These are phyloP conservation scores for Trapa incisa DNA, from an alignment of 345 rosid genomes.

Conservation along the genomic window DNA sequence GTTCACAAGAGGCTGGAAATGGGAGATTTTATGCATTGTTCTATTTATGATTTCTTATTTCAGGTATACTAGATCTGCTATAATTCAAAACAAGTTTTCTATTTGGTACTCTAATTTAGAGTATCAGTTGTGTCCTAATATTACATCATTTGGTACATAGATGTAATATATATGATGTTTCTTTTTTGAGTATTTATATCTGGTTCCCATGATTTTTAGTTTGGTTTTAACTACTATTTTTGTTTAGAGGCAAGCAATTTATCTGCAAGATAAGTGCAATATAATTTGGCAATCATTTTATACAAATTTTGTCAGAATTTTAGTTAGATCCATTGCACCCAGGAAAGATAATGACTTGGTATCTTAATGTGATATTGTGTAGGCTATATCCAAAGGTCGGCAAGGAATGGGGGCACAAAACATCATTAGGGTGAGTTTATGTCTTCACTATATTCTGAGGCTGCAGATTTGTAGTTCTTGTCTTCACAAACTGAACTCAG, in stretches of 20 bases:
- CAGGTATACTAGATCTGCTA: not conserved
- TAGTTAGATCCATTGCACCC: not conserved
- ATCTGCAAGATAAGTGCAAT: not conserved
- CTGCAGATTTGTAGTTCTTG: not conserved
- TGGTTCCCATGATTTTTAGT: not conserved
- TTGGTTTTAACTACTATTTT: not conserved
- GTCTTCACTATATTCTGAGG: not conserved
- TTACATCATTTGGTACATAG: not conserved
- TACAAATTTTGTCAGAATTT: not conserved
- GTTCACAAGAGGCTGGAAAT: no score
- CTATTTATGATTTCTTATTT: not conserved
- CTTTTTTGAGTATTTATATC: not conserved
- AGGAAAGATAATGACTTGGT: not conserved
- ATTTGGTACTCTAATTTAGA: not conserved
- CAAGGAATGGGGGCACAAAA: slow-evolving; percentile 95
- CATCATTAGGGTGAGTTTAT: slow-evolving; percentile 36
- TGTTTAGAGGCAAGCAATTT: not conserved
- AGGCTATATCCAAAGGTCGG: slow-evolving; percentile 74
- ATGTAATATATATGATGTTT: not conserved
- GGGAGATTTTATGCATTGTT: no score
- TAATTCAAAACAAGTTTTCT: no score
- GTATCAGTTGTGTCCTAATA: not conserved
- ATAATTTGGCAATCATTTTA: not conserved
- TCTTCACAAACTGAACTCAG: not conserved
- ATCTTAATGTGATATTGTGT: not conserved